Conservation (phyloP, 305 asterid genomes). For the Fraxinus latifolia region DNA sequence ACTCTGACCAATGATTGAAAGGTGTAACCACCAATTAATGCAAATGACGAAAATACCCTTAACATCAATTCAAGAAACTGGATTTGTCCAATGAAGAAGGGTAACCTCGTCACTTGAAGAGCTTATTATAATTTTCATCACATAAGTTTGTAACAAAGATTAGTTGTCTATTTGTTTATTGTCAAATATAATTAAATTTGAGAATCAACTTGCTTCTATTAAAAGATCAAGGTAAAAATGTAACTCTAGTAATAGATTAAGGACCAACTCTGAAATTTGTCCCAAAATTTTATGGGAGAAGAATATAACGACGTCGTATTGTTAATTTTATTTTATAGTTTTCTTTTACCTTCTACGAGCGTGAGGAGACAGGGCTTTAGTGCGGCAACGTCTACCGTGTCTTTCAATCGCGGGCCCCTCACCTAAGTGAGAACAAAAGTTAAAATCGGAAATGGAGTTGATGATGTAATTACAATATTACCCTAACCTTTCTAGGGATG, state of each 20-base stretch:
- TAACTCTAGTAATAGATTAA: not conserved
- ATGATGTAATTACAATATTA: not conserved
- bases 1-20: not conserved
- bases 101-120: not conserved
- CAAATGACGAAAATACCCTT: not conserved
- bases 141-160: not conserved
- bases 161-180: not conserved
- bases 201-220: not conserved
- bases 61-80: not conserved
- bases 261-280: slow-evolving; percentile 32
- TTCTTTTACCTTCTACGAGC: slow-evolving; percentile 65
- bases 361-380: slow-evolving; percentile 84
- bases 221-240: not conserved
- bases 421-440: slow-evolving; percentile 40
- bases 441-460: slow-evolving; percentile 13
- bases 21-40: not conserved
- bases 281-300: not conserved
- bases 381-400: slow-evolving; percentile 91
- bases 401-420: slow-evolving; percentile 85
- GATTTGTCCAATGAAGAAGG: not conserved
- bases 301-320: slow-evolving; percentile 26
- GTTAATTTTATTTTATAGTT: not conserved
- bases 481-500: not conserved
- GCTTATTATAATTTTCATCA: not conserved
- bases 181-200: not conserved